phyloP scores from a whole-genome alignment of 768 basidiomycete genomes.

The Kwoniella europaea region DNA sequence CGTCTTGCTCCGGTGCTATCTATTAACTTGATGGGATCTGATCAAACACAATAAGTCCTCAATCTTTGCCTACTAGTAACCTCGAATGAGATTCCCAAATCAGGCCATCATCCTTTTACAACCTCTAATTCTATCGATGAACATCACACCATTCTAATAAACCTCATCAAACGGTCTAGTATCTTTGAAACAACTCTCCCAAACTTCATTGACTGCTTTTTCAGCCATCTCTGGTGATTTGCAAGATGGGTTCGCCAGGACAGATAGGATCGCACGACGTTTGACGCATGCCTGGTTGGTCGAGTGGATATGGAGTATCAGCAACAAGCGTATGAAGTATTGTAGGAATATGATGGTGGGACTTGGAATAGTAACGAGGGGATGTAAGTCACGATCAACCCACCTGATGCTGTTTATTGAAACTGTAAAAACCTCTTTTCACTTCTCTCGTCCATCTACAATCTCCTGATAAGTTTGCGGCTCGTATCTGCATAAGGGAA shows the following conservation, averaged over 20 bases:
- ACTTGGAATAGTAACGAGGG: too few species aligned
- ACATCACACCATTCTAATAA: slow-evolving; percentile 7
- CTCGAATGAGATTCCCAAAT: too few species aligned
- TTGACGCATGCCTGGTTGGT: slow-evolving; percentile 79
- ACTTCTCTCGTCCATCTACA: slow-evolving; percentile 85
- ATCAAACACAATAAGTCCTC: too few species aligned
- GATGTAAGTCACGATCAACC: too few species aligned
- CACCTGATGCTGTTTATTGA: slow-evolving; percentile 95
- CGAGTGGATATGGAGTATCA: neutral
- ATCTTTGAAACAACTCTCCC: slow-evolving; percentile 94
- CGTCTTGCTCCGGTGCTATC: too few species aligned
- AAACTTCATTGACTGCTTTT: slow-evolving; percentile 91
- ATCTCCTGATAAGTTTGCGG: slow-evolving; percentile 91
- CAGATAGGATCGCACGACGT: slow-evolving; percentile 80
- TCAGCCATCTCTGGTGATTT: slow-evolving; percentile 77
- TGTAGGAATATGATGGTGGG: too few species aligned
- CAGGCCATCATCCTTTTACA: too few species aligned
- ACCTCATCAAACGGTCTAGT: slow-evolving; percentile 94
- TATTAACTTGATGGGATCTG: too few species aligned
- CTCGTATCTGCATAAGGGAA: too few species aligned
- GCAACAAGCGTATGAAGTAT: too few species aligned
- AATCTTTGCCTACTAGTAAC: too few species aligned
- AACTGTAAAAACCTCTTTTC: slow-evolving; percentile 72
- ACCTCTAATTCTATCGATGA: too few species aligned
- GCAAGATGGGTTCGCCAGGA: slow-evolving; percentile 79